Conservation (phyloP, 495 filamentous ascomycete genomes). For the Penicillium herquei region DNA sequence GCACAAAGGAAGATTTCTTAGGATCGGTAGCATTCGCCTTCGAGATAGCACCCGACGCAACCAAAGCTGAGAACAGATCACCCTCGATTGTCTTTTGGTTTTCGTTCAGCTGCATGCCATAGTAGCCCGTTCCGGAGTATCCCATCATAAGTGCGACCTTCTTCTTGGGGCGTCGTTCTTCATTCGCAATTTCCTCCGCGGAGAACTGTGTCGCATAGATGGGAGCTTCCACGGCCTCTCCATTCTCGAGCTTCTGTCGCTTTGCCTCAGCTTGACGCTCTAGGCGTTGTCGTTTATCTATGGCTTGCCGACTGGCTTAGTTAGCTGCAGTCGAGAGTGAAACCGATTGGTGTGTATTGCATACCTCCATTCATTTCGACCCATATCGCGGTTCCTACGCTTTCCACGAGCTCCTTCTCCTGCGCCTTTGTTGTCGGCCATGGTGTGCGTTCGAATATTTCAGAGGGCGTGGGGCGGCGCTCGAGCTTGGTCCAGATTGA, state of each 20-base stretch:
- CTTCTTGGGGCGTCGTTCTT: constrained; percentile 84
- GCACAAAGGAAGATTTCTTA: constrained; percentile 90
- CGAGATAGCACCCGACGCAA: constrained; percentile 87
- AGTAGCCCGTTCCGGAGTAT: constrained; percentile 96
- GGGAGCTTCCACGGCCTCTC: constrained; percentile 36
- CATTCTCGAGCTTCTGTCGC: constrained; percentile 54
- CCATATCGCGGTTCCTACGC: constrained; percentile 65
- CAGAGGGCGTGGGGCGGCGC: constrained; percentile 16
- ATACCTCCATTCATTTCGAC: constrained; percentile 64
- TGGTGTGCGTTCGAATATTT: constrained; percentile 29
- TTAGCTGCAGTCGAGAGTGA: constrained; percentile 45
- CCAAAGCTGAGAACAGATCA: constrained; percentile 89
- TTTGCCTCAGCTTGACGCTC: constrained; percentile 56
- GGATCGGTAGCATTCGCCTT: constrained; percentile 95
- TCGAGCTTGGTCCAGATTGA: constrained; percentile 7
- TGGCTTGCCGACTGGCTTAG: constrained; percentile 57
- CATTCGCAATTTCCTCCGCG: constrained; percentile 76
- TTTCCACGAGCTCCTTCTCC: constrained; percentile 38
- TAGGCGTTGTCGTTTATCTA: constrained; percentile 65
- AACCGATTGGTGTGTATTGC: neutral
- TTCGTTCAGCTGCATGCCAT: constrained; percentile 83
- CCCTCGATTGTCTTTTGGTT: constrained; percentile 90
- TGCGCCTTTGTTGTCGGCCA: constrained; percentile 44
- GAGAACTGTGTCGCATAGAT: constrained; percentile 59
- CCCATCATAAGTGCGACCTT: constrained; percentile 95